Base-by-base conservation (phyloP, 129 eudicot species). In the Arctium minus region DNA sequence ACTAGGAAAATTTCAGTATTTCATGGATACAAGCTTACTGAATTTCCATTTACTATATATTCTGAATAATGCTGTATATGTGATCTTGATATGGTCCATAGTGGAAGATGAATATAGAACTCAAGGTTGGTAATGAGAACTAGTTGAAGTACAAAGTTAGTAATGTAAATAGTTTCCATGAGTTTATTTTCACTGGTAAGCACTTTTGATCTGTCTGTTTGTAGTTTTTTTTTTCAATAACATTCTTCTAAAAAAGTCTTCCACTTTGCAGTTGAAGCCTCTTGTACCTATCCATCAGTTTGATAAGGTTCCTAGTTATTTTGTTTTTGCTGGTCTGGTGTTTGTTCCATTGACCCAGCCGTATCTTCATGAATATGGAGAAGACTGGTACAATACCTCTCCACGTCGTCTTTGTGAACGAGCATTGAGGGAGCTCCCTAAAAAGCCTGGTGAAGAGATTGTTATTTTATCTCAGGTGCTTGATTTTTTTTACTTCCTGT, bases 241-340 rank as follows among this genome's bases (percentile, higher is more conserved):
- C 9, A 38, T 30, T 11, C 11, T 65, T 67, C 40, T 22, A 40
- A 67, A 69, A 30, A 42, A 17, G 3, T 32, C 32, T 31, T 80
- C 53, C 38, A n/a, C 18, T 78, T 67, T 89, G 87, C 95, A 95
- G 99, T 85, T 95, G 84, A 89, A 90, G 85, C 89, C 93, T n/a
- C 93, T 95, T 76, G 99, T 91, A 80, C 99, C 99, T 8, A 93
- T 95, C 40, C 99, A 95, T 80, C 99, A 95, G 85, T 95, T 95
- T 86, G 99, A 95, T 86, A 93, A 90, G 85, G 91, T 84, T 79
- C 97, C 99, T 65, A 92, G 94, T 86, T 95, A 95, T 87, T 95
- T 84, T 83, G 94, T 95, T 75, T 95, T 95, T 91, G 99, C 97
- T 72, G 99, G 99, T 80, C 90, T 95, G 50, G 93, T 95, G 13